Conservation (phyloP, 371 early-diverging fungal genomes). For the Syncephalastrum contaminatum region DNA sequence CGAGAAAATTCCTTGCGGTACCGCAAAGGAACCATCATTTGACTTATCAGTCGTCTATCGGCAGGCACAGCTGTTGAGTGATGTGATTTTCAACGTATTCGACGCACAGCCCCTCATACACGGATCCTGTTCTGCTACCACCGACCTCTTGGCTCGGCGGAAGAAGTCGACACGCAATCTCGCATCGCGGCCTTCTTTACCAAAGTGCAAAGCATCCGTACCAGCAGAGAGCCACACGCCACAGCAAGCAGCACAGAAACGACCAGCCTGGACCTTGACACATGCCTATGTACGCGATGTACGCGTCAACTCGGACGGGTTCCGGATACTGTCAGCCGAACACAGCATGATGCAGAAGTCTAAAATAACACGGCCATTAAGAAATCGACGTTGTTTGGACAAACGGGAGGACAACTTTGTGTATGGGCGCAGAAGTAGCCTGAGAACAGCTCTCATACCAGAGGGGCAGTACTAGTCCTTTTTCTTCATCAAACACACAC, state of each 20-base stretch:
- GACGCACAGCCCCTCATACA: background rate
- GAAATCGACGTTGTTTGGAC: conserved; percentile 5
- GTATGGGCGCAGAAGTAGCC: conserved; percentile 8
- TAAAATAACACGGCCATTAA: conserved; percentile 7
- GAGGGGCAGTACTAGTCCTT: background rate
- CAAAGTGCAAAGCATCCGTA: background rate
- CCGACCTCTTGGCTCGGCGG: no score
- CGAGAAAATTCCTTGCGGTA: no score
- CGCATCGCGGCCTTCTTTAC: background rate
- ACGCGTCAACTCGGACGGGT: conserved; percentile 6
- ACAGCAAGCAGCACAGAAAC: background rate
- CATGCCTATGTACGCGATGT: conserved; percentile 5
- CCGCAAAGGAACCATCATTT: no score
- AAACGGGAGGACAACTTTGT: conserved; percentile 7
- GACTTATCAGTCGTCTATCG: no score
- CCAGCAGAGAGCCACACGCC: background rate
- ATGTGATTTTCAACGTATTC: background rate
- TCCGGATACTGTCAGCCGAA: conserved; percentile 10
- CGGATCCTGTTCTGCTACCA: background rate
- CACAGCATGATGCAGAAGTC: conserved; percentile 1
- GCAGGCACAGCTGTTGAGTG: no score
- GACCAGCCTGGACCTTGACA: conserved; percentile 3
- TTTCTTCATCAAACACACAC: no score
- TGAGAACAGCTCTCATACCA: conserved; percentile 2
- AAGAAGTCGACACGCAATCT: no score